Evolutionary conservation across 331 rosid genomes (phyloP).

Genomic region (Telfairia occidentalis): DNA sequence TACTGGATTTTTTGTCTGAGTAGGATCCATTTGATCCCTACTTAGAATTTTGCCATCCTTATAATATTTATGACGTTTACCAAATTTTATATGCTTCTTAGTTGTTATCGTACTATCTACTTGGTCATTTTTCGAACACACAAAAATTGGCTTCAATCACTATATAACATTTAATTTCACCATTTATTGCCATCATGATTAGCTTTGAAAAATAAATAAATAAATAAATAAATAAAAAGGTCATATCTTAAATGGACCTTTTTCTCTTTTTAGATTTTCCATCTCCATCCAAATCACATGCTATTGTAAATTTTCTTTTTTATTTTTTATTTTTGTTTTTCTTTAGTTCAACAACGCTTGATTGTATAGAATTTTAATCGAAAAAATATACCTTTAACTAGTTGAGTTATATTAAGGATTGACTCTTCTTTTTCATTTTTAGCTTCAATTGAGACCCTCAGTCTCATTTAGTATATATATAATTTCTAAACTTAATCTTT

Average conservation of each 20-base stretch:
- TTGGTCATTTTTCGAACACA: slow-evolving; percentile 17
- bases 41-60: not conserved
- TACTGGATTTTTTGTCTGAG: not conserved
- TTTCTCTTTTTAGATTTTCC: not conserved
- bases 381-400: too few relatives aligned
- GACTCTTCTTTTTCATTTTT: too few relatives aligned
- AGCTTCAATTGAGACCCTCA: too few relatives aligned
- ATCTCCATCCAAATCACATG: not conserved
- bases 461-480: too few relatives aligned
- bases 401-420: too few relatives aligned
- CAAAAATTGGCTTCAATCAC: not conserved
- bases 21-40: not conserved
- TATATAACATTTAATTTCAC: not conserved
- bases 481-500: too few relatives aligned
- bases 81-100: not conserved
- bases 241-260: not conserved
- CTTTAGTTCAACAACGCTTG: too few relatives aligned
- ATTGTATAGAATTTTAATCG: too few relatives aligned
- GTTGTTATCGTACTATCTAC: slow-evolving; percentile 10
- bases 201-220: not conserved
- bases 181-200: not conserved
- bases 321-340: too few relatives aligned
- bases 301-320: not conserved
- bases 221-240: too few relatives aligned
- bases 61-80: slow-evolving; percentile 4